Evolutionary conservation across 768 basidiomycete genomes (phyloP), one percentile per base, ranked within the genome.

Genomic region (Hortiboletus campestris): DNA sequence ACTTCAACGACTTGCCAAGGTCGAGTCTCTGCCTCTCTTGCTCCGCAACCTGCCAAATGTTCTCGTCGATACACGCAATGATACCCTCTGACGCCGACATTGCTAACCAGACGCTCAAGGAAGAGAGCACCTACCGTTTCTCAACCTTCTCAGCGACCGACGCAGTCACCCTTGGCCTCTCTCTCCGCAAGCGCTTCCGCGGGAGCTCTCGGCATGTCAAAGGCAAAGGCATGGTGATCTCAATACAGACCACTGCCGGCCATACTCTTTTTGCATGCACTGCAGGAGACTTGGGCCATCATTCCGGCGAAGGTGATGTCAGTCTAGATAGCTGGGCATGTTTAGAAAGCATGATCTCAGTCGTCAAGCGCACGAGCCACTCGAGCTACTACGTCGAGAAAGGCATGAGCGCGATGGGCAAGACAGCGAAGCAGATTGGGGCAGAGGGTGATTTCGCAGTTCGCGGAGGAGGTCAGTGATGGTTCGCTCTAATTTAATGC

Each of bases 301-400:
- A 70, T 13, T 80, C 80, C 42, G 86, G 86, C 17, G 76, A 84
- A 38, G 85, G 85, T 14, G 90, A 91, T 71, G 86, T 91, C 58
- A 88, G 85, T 61, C 68, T 91, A 64, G 89, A 93, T 65, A 88
- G 87, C 60, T 93, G 91, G 91, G 70, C 81, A 31, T 83, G 81
- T 63, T 65, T 92, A 42, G 88, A 92, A 72, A 84, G 86, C 40
- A 91, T 92, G 86, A 76, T 91, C 60, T 82, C 81, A 39, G 85
- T 91, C 25, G 89, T 91, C 44, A 82, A 79, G 62, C 78, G 89
- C 56, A 92, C 89, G 17, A 89, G 91, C 2, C 91, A 92, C 67
- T 89, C 89, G 9, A 90, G 86, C 61, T 92, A 78, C 69, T 93
- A 93, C 69, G 88, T 93, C 10, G 90, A 92, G 67, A 91, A 91